Conservation (phyloP, 225 moss, liverwort and hornwort species). For the Ulota crispa region DNA sequence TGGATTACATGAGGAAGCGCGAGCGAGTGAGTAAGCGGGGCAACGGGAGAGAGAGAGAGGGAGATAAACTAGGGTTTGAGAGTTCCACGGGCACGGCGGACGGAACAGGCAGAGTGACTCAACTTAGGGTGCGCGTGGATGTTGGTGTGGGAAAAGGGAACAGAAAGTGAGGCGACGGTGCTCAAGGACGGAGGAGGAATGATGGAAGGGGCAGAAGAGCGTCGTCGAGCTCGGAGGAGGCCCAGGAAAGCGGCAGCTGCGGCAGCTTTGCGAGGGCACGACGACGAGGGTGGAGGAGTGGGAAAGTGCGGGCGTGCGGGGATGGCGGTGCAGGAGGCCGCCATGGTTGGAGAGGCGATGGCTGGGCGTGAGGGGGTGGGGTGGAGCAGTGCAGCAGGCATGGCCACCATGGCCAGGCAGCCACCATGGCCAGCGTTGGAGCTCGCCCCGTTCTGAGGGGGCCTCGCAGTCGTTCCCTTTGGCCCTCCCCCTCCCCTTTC, state of each 20-base stretch:
- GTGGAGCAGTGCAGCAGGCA: constrained; percentile 22
- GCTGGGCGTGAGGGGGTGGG: background rate
- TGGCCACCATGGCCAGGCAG: constrained; percentile 43
- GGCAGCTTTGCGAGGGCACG: constrained; percentile 4
- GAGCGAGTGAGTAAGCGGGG: background rate
- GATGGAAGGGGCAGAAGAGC: background rate
- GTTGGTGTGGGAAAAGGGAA: background rate
- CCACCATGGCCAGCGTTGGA: constrained; percentile 35
- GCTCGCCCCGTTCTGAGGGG: constrained; percentile 34
- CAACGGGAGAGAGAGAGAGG: background rate
- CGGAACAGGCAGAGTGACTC: background rate
- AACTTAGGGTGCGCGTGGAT: background rate
- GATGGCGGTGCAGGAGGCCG: constrained; percentile 20
- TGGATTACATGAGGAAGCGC: background rate
- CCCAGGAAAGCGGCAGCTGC: constrained; percentile 4
- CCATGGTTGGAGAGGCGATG: constrained; percentile 1
- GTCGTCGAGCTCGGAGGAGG: background rate
- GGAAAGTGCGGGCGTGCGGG: constrained; percentile 25
- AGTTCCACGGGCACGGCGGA: background rate
- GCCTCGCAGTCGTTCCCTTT: constrained; percentile 30
- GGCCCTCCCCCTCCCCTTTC: background rate
- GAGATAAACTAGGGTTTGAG: constrained; percentile 15
- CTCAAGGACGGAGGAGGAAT: background rate
- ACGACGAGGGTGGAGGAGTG: background rate
- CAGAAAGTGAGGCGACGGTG: background rate